A percentile compares a stretch with the other conserved stretches of the same genome.
These are phyloP conservation scores for Beauveria caledonica DNA, from an alignment of 2,329 filamentous ascomycete species.

Conservation along the genomic window DNA sequence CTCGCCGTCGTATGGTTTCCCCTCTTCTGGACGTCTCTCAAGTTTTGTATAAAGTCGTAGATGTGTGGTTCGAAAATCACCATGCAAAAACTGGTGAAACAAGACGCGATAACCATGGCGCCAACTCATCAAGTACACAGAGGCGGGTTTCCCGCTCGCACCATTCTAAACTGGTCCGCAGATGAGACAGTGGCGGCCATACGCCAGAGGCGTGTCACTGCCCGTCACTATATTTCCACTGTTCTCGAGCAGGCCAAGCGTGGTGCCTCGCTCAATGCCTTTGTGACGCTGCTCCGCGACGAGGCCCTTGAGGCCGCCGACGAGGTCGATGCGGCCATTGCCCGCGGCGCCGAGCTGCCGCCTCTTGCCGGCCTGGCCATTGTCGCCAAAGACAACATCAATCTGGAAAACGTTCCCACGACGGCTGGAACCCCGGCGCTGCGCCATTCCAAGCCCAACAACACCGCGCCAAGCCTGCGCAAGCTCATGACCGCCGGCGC, in stretches of 20 bases:
- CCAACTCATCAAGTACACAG: not conserved
- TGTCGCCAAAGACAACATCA: constrained; percentile 18
- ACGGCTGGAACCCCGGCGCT: constrained; percentile 15
- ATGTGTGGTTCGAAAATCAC: not conserved
- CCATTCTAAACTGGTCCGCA: constrained; percentile 5
- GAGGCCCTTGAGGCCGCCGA: constrained; percentile 9
- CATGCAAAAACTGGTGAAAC: not conserved
- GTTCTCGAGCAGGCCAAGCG: not conserved
- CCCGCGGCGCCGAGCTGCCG: constrained; percentile 11
- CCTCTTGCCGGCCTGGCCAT: constrained; percentile 17
- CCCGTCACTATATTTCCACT: constrained; percentile 6
- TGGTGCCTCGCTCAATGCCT: constrained; percentile 5
- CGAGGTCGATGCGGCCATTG: constrained; percentile 6
- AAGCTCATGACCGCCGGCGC: constrained; percentile 19
- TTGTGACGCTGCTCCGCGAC: constrained; percentile 4
- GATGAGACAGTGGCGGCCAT: constrained; percentile 10
- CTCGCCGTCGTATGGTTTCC: not conserved
- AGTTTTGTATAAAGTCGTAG: not conserved
- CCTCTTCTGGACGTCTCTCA: not conserved
- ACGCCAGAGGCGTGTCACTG: constrained; percentile 1
- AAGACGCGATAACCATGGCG: not conserved
- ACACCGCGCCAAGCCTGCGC: constrained; percentile 15
- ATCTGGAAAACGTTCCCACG: constrained; percentile 12
- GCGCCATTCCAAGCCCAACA: constrained; percentile 1
- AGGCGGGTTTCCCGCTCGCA: not conserved